Evolutionary conservation across 1,139 yeast species (phyloP), one percentile per base, ranked within the genome.

Genomic region (Taphrina wiesneri): DNA sequence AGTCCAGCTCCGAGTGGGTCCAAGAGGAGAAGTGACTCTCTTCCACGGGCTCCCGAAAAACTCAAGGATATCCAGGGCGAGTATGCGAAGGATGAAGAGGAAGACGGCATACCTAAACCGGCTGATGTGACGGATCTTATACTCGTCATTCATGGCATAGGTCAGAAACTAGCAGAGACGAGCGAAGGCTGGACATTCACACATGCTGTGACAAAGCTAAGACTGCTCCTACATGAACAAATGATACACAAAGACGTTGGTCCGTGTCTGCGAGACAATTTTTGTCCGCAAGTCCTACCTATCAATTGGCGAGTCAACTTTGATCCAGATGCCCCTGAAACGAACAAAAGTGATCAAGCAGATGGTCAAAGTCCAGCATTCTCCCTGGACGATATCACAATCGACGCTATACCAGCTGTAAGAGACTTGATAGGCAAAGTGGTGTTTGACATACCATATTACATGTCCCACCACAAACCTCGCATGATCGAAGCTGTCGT

Each of bases 91-190:
- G 63, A 59, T n/a, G 59, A 52, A 21, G 52, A 23, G 15, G 43
- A 51, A 28, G 65, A 39, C 13, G 57, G 41, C 25, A 46, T 45
- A 17, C 62, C 62, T 11, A 32, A 23, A 19, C 59, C 59, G 9
- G n/a, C 23, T 34, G 52, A 26, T 3, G 67, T 64, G 23, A 57
- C 67, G 19, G 70, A 71, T 54, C 78, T 93, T 66, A 83, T 92
- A 1, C 79, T 93, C 19, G 93, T 96, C 70, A 83, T 92, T 56
- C 99, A 93, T 75, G 98, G 99, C 0, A 90, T 93, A 70, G 98
- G 98, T 0, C 99, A 93, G 75, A 85, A 87, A 49, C 79, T 93
- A 68, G 95, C 96, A 2, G 84, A 85, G 65, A 85, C 85, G 71
- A 87, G 88, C 71, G 91, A 91, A 69, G 85, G 89, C 43, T 86